Percentiles rank a stretch among this genome's conserved stretches.
Evolutionary conservation across 2,329 filamentous ascomycete genomes (phyloP).

Genomic region (Dothistroma pini): DNA sequence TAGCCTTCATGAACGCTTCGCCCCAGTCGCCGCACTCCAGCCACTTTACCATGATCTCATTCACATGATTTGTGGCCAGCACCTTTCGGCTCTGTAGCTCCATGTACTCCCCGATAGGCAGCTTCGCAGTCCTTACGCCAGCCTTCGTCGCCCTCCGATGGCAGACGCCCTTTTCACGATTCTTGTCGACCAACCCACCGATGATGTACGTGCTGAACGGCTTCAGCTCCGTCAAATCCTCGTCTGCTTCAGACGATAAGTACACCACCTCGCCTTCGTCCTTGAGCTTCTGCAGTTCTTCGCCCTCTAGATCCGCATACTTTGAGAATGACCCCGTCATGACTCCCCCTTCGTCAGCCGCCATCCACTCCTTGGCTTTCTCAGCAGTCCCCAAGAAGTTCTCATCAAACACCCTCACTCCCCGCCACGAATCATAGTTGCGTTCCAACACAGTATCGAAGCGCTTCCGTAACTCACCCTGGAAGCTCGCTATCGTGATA

Average conservation of each 20-base stretch:
- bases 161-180: constrained; percentile 91
- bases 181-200: constrained; percentile 92
- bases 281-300: constrained; percentile 21
- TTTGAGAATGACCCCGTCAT: constrained; percentile 27
- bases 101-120: constrained; percentile 95
- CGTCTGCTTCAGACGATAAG: constrained; percentile 83
- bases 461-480: constrained; percentile 67
- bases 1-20: constrained; percentile 78
- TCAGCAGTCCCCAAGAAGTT: constrained; percentile 69
- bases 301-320: constrained; percentile 21
- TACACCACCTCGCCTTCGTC: constrained; percentile 67
- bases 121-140: constrained; percentile 79
- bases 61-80: constrained; percentile 89
- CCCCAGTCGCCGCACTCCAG: constrained; percentile 89
- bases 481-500: constrained; percentile 74
- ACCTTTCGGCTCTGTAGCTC: constrained; percentile 84
- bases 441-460: constrained; percentile 72
- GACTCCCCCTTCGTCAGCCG: constrained; percentile 40
- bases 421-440: constrained; percentile 75
- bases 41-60: constrained; percentile 96
- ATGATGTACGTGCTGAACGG: constrained; percentile 90
- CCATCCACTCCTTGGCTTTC: constrained; percentile 67
- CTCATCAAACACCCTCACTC: constrained; percentile 66
- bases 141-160: constrained; percentile 72
- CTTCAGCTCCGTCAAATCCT: constrained; percentile 77